These are phyloP conservation scores for Naegleria fowleri DNA, from an alignment of 208 protist species.

Conservation along the genomic window DNA sequence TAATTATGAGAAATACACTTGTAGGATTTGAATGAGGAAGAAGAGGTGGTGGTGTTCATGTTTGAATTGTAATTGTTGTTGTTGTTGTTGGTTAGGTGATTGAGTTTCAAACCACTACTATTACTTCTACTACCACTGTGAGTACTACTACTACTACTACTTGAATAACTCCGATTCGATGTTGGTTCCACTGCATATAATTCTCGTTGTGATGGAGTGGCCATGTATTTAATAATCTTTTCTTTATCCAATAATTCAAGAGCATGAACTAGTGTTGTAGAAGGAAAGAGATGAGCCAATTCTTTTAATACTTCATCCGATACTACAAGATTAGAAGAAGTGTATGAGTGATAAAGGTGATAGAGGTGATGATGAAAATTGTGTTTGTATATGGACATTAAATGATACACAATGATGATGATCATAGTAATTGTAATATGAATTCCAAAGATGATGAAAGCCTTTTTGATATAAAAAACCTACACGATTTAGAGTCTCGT, in stretches of 20 bases:
- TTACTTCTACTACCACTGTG: too few relatives aligned
- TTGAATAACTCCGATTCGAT: background rate
- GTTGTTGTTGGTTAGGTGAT: too few relatives aligned
- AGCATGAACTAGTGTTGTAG: background rate
- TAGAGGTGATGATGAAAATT: background rate
- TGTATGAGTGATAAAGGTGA: background rate
- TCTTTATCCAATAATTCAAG: background rate
- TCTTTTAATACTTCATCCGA: background rate
- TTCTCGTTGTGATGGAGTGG: background rate
- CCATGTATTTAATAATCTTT: background rate
- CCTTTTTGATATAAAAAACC: too few relatives aligned
- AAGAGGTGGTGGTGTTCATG: too few relatives aligned
- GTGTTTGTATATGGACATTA: too few relatives aligned
- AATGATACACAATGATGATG: too few relatives aligned
- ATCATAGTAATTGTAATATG: too few relatives aligned
- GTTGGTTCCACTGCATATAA: background rate
- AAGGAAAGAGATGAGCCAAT: background rate
- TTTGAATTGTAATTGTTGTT: background rate
- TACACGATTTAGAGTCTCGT: background rate
- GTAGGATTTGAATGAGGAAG: background rate
- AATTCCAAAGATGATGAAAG: too few relatives aligned
- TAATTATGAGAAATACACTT: background rate
- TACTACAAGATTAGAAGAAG: background rate
- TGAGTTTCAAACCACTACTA: too few relatives aligned
- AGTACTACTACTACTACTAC: too few relatives aligned